Conservation (phyloP, 805 yeast genomes). For the Candida coleopterorum region DNA sequence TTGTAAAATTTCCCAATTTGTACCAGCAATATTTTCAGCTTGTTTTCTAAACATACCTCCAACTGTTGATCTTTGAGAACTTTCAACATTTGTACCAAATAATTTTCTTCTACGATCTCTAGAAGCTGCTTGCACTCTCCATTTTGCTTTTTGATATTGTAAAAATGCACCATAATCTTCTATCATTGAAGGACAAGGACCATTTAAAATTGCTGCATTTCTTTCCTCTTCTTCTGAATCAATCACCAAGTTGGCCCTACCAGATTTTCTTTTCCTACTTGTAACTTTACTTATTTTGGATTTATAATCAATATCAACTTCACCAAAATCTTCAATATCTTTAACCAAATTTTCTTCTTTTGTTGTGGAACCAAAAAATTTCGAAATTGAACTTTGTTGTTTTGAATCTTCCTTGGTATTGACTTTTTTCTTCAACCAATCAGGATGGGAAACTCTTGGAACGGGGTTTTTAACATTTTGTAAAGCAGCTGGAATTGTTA, state of each 20-base stretch:
- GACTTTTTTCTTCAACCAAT: slow-evolving; percentile 75
- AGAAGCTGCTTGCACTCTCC: slow-evolving; percentile 75
- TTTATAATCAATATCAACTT: slow-evolving; percentile 21
- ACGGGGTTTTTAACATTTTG: slow-evolving; percentile 89
- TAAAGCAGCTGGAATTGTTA: slow-evolving; percentile 95
- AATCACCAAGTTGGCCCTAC: slow-evolving; percentile 15
- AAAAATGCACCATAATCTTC: slow-evolving; percentile 68
- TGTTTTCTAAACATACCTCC: slow-evolving; percentile 69
- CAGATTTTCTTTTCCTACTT: slow-evolving; percentile 40
- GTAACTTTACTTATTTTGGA: slow-evolving; percentile 43
- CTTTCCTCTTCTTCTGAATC: slow-evolving; percentile 44
- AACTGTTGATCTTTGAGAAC: slow-evolving; percentile 54
- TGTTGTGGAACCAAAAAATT: slow-evolving; percentile 49
- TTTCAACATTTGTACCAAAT: slow-evolving; percentile 62
- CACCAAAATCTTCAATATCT: slow-evolving; percentile 76
- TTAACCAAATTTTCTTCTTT: slow-evolving; percentile 39
- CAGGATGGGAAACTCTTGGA: slow-evolving; percentile 91
- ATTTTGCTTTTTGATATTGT: slow-evolving; percentile 75
- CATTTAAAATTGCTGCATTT: slow-evolving; percentile 43
- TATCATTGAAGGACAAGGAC: slow-evolving; percentile 59
- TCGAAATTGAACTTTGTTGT: slow-evolving; percentile 63
- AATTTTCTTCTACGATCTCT: slow-evolving; percentile 67
- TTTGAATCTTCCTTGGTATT: slow-evolving; percentile 55
- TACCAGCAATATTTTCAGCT: slow-evolving; percentile 71
- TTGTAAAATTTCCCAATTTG: slow-evolving; percentile 84